Conservation (phyloP, 805 yeast genomes). For the Schizosaccharomyces japonicus region DNA sequence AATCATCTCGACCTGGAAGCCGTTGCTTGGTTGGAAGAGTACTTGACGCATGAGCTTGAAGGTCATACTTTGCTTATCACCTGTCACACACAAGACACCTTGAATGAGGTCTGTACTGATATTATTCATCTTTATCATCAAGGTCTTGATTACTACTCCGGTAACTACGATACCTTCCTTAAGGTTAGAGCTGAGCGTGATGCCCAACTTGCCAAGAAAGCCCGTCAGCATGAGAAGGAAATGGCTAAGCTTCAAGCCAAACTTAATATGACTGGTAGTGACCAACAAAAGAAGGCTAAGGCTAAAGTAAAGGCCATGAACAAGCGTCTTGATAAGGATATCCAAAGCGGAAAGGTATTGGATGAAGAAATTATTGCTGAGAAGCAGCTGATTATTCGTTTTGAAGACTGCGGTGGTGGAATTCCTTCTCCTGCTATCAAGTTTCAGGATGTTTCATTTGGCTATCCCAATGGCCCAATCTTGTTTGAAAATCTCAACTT, state of each 20-base stretch:
- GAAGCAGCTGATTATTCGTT: slow-evolving; percentile 78
- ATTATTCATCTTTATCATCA: slow-evolving; percentile 86
- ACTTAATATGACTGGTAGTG: slow-evolving; percentile 98
- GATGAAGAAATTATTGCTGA: slow-evolving; percentile 81
- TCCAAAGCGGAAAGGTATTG: slow-evolving; percentile 96
- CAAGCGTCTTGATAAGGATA: slow-evolving; percentile 25
- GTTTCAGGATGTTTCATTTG: slow-evolving; percentile 79
- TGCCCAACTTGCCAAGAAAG: slow-evolving; percentile 93
- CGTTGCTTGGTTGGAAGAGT: slow-evolving; percentile 98
- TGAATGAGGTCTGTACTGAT: slow-evolving; percentile 93
- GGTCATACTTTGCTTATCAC: slow-evolving; percentile 84
- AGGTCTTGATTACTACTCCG: slow-evolving; percentile 64
- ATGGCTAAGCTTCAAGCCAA: slow-evolving; percentile 93
- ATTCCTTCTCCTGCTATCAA: slow-evolving; percentile 96
- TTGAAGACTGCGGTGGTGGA: slow-evolving; percentile 74
- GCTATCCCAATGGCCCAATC: slow-evolving; percentile 47
- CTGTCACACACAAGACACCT: slow-evolving; percentile 97
- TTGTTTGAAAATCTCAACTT: slow-evolving; percentile 76
- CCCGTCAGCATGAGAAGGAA: slow-evolving; percentile 93
- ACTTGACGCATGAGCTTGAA: slow-evolving; percentile 49
- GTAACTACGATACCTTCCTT: slow-evolving; percentile 91
- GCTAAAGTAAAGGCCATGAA: slow-evolving; percentile 88
- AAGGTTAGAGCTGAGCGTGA: slow-evolving; percentile 87
- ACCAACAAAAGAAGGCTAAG: slow-evolving; percentile 96
- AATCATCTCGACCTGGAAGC: slow-evolving; percentile 98